phyloP scores from a whole-genome alignment of 2,329 filamentous ascomycete genomes.

The Fusarium stilboides region DNA sequence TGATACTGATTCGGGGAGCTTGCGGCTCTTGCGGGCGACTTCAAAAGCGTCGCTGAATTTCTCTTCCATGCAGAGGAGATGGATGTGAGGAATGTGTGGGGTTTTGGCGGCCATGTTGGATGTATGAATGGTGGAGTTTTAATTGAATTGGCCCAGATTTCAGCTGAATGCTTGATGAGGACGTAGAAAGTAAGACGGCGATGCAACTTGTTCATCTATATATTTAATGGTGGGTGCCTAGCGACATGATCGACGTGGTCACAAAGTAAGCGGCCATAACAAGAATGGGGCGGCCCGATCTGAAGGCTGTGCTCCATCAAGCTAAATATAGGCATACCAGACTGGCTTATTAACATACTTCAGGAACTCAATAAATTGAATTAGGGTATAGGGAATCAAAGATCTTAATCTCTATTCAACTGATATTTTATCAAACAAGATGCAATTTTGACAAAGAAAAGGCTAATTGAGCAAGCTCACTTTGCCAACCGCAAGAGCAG shows the following conservation, averaged over 20 bases:
- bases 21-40: constrained; percentile 6
- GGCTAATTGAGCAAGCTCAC: constrained; percentile 58
- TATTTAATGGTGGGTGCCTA: neutral
- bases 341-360: too few relatives aligned
- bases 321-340: too few relatives aligned
- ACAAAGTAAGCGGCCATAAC: neutral
- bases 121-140: neutral
- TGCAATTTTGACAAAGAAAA: neutral
- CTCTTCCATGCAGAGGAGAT: constrained; percentile 40
- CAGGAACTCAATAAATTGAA: too few relatives aligned
- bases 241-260: neutral
- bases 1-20: constrained; percentile 51
- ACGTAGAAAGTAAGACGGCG: too few relatives aligned
- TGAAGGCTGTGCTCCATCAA: neutral
- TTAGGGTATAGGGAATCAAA: too few relatives aligned
- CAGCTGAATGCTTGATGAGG: too few relatives aligned
- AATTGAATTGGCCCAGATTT: too few relatives aligned
- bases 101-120: constrained; percentile 8
- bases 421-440: too few relatives aligned
- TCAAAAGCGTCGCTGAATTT: constrained; percentile 31
- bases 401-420: too few relatives aligned
- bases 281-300: neutral
- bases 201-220: neutral
- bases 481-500: constrained; percentile 51
- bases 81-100: constrained; percentile 26